Conservation (phyloP, 495 filamentous ascomycete species). For the Trichoderma asperelloides region DNA sequence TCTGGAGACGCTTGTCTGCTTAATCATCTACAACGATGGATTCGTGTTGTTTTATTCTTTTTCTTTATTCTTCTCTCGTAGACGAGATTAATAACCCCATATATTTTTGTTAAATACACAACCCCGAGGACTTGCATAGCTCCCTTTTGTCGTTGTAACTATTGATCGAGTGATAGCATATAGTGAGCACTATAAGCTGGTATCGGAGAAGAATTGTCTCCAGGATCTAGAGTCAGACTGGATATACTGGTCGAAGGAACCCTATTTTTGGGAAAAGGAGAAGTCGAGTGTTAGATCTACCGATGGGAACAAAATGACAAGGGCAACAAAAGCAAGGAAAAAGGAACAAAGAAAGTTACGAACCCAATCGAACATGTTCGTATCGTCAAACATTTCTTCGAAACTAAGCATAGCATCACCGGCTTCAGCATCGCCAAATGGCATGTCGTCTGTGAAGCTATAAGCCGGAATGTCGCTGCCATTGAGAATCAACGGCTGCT, state of each 20-base stretch:
- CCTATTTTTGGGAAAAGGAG: neutral
- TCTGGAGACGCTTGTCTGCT: neutral
- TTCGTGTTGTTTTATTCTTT: too few relatives aligned
- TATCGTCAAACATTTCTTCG: neutral
- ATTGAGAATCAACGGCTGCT: neutral
- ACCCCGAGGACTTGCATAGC: too few relatives aligned
- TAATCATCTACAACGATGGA: too few relatives aligned
- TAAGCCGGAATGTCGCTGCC: neutral
- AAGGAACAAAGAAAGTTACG: neutral
- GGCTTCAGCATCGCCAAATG: neutral
- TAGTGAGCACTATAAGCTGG: neutral
- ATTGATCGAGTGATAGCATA: neutral
- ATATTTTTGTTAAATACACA: too few relatives aligned
- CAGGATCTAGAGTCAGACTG: neutral
- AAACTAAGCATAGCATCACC: neutral
- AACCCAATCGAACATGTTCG: neutral
- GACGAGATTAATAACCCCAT: too few relatives aligned
- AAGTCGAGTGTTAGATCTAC: neutral
- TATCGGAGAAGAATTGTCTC: neutral
- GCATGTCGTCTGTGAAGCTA: neutral
- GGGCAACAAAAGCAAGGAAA: neutral
- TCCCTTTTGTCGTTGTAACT: neutral
- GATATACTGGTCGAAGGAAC: neutral
- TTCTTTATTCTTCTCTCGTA: too few relatives aligned
- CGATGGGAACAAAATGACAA: neutral